Evolutionary conservation across 2,329 filamentous ascomycete species (phyloP).

Genomic region (Aureobasidium sp.): DNA sequence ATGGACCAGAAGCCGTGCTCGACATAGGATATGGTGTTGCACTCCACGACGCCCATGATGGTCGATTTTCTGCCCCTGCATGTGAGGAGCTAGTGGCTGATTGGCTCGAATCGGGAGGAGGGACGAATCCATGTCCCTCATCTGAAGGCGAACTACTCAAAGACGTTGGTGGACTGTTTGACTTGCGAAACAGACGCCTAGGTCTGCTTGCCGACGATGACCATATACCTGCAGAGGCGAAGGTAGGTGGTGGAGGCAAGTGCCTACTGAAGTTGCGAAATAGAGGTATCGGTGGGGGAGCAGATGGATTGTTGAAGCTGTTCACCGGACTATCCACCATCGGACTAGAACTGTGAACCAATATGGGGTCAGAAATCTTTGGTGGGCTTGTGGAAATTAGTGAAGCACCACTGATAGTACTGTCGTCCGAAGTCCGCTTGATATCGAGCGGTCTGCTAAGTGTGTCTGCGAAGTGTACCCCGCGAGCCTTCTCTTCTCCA

Average conservation of each 20-base stretch:
- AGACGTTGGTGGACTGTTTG: neutral
- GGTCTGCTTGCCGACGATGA: neutral
- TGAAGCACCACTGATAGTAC: neutral
- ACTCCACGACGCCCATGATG: constrained; percentile 5
- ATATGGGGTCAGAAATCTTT: neutral
- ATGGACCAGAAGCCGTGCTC: neutral
- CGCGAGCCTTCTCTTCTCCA: neutral
- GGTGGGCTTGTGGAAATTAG: neutral
- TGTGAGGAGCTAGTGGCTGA: neutral
- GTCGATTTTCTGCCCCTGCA: neutral
- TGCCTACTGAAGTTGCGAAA: constrained; percentile 32
- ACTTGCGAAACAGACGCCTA: constrained; percentile 12
- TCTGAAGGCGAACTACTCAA: neutral
- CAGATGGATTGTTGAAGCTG: neutral
- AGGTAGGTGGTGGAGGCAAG: constrained; percentile 16
- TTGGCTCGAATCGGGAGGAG: neutral
- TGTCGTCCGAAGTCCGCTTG: neutral
- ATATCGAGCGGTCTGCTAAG: neutral
- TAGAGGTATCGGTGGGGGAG: neutral
- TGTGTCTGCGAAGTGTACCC: neutral
- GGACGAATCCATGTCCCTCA: neutral
- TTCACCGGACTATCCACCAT: constrained; percentile 5
- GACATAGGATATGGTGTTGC: neutral
- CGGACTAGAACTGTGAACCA: neutral
- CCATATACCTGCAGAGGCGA: constrained; percentile 16